Evolutionary conservation across 2,329 filamentous ascomycete genomes (phyloP).

Genomic region (Trichoderma sp.): DNA sequence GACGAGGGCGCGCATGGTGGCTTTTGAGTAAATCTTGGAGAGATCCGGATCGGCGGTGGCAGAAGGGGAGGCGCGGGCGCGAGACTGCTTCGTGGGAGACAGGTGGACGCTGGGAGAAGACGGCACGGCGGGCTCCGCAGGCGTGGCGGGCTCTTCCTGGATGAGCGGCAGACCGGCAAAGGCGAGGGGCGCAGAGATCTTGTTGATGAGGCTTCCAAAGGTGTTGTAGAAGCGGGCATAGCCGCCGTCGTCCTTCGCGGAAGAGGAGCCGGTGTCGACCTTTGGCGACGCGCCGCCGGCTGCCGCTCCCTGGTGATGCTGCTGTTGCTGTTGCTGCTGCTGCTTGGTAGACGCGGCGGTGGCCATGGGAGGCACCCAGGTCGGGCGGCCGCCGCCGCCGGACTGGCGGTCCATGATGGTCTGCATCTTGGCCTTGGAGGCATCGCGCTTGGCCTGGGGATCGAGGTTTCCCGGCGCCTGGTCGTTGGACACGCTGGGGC

Average conservation of each 20-base stretch:
- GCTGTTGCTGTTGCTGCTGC: no score
- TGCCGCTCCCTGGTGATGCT: conserved; percentile 33
- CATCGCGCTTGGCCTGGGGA: conserved; percentile 54
- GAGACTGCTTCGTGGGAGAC: conserved; percentile 44
- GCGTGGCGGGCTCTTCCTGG: conserved; percentile 48
- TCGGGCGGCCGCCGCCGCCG: conserved; percentile 48
- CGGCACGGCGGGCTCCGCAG: conserved; percentile 37
- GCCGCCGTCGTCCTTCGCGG: conserved; percentile 65
- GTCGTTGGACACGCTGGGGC: conserved; percentile 72
- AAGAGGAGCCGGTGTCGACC: conserved; percentile 34
- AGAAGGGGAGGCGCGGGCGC: conserved; percentile 27
- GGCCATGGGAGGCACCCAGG: conserved; percentile 52
- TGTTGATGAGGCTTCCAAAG: conserved; percentile 85
- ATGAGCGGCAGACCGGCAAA: conserved; percentile 88
- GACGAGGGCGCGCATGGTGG: conserved; percentile 76
- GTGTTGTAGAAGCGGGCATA: conserved; percentile 92
- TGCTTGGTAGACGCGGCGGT: conserved; percentile 29
- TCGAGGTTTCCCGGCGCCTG: conserved; percentile 72
- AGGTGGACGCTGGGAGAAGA: conserved; percentile 40
- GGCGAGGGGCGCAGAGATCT: conserved; percentile 84
- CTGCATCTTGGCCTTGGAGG: conserved; percentile 57
- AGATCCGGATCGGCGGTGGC: conserved; percentile 68
- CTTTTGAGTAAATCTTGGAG: conserved; percentile 79
- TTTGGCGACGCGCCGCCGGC: conserved; percentile 34
- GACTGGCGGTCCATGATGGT: conserved; percentile 56